Evolutionary conservation across 345 rosid species (phyloP), one percentile per base, ranked within the genome.

Genomic region (Capsella bursapastoris): DNA sequence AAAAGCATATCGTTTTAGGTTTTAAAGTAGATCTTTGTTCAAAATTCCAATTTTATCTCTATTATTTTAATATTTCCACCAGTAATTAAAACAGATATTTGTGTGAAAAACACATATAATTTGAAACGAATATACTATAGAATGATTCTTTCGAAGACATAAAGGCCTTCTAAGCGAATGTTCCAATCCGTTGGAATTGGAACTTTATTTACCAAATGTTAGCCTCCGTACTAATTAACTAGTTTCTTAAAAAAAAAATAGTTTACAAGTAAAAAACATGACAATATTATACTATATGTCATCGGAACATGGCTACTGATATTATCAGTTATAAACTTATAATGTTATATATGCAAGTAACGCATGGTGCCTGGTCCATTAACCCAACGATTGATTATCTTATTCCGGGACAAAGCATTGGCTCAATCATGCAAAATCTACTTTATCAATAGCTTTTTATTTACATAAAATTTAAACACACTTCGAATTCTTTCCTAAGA

Each of bases 331-430:
- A 22, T 22, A 22, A 22, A 22, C 25, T 22, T 22, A 22, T 22
- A 22, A 22, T 22, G 25, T 22, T 22, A 34, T 22, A 18, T 7
- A 7, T 31, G 40, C 61, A 57, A 69, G 22, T 68, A 40, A 43
- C 52, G 41, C 41, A 50, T 48, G 75, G 57, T 60, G 68, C 29
- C 60, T 15, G n/a, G 43, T 71, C 59, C 22, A 70, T 35, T 34
- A 45, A 58, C 47, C 35, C 27, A 71, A 70, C 25, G 15, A 58
- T 4, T 38, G 2, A 4, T 61, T 51, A 51, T 51, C 61, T 28
- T 40, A 40, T 51, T 62, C 31, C 3, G n/a, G 52, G 55, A 41
- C 34, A 29, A 41, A 52, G 53, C 32, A 52, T 31, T 63, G 45
- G 52, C 18, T 51, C 61, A 61, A 61, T 71, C 68, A 60, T 38